Evolutionary conservation across 2,329 filamentous ascomycete species (phyloP).

Genomic region (Cryphonectria parasitica): DNA sequence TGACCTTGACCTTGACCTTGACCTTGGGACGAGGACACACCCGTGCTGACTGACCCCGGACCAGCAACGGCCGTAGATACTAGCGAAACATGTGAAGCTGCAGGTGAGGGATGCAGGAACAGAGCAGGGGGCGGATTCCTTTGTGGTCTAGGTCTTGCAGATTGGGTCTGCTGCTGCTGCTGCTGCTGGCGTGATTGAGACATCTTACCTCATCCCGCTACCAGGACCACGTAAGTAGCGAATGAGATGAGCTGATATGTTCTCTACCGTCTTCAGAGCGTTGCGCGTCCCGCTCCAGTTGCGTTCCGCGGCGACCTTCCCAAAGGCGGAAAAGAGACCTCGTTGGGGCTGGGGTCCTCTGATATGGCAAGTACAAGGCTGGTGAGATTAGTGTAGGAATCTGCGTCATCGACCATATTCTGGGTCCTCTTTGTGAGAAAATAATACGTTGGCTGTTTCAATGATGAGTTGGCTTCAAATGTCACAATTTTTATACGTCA

Average conservation of each 20-base stretch:
- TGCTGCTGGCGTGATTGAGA: constrained; percentile 45
- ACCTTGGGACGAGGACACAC: constrained; percentile 13
- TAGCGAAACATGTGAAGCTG: constrained; percentile 71
- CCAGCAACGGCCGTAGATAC: constrained; percentile 46
- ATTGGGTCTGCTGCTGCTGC: constrained; percentile 39
- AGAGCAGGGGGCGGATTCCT: constrained; percentile 70
- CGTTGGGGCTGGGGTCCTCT: background rate
- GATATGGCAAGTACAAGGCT: background rate
- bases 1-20: constrained; percentile 15
- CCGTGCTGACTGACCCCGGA: constrained; percentile 20
- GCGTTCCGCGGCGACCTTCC: constrained; percentile 19
- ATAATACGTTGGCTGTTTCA: background rate
- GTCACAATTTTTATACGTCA: background rate
- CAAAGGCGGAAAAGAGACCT: constrained; percentile 19
- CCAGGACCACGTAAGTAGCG: background rate
- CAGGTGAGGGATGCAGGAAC: constrained; percentile 81
- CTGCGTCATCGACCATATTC: background rate
- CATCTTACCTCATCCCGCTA: constrained; percentile 37
- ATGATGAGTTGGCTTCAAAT: background rate
- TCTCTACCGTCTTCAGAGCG: constrained; percentile 1
- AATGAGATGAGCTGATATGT: background rate
- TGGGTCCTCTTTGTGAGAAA: background rate
- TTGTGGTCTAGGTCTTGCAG: constrained; percentile 38
- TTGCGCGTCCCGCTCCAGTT: constrained; percentile 15
- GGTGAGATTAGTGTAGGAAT: background rate